Evolutionary conservation across 2,329 filamentous ascomycete genomes (phyloP).

Genomic region (Stachybotrys echinatus): DNA sequence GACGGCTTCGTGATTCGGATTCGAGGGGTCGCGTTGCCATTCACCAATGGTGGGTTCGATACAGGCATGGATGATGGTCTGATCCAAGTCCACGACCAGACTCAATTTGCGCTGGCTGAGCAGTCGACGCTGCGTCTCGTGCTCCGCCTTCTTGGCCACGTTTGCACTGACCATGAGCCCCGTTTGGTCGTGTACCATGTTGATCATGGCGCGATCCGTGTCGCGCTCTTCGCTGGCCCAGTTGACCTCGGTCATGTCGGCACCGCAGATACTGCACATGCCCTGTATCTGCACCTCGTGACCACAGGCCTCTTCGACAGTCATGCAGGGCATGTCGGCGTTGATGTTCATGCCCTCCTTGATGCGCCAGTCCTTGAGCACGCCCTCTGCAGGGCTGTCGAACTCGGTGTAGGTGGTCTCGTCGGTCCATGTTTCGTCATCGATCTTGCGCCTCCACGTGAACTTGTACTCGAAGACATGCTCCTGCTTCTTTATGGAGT

Average conservation of each 20-base stretch:
- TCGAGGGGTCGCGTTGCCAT: slow-evolving; percentile 84
- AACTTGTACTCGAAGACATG: slow-evolving; percentile 84
- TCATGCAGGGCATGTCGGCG: slow-evolving; percentile 55
- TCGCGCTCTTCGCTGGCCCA: slow-evolving; percentile 79
- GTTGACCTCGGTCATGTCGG: slow-evolving; percentile 88
- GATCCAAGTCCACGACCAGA: slow-evolving; percentile 92
- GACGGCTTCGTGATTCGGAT: slow-evolving; percentile 87
- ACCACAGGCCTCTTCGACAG: slow-evolving; percentile 84
- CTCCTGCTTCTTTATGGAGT: slow-evolving; percentile 70
- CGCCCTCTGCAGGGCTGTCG: slow-evolving; percentile 79
- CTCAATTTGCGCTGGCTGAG: slow-evolving; percentile 79
- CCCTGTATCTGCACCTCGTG: slow-evolving; percentile 90
- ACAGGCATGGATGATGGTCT: slow-evolving; percentile 97
- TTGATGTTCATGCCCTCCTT: slow-evolving; percentile 59
- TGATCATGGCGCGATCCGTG: slow-evolving; percentile 82
- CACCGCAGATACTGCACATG: slow-evolving; percentile 86
- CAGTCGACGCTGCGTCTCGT: slow-evolving; percentile 79
- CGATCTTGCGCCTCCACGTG: slow-evolving; percentile 70
- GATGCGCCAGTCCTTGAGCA: slow-evolving; percentile 71
- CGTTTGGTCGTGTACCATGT: slow-evolving; percentile 90
- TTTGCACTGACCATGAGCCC: slow-evolving; percentile 77
- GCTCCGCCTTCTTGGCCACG: slow-evolving; percentile 77
- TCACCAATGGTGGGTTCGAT: slow-evolving; percentile 95
- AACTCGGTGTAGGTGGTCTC: slow-evolving; percentile 70
- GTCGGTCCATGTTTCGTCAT: slow-evolving; percentile 56